These are phyloP conservation scores for Pseudonitzschia multistriata DNA, from an alignment of 108 stramenopile species.

Conservation along the genomic window DNA sequence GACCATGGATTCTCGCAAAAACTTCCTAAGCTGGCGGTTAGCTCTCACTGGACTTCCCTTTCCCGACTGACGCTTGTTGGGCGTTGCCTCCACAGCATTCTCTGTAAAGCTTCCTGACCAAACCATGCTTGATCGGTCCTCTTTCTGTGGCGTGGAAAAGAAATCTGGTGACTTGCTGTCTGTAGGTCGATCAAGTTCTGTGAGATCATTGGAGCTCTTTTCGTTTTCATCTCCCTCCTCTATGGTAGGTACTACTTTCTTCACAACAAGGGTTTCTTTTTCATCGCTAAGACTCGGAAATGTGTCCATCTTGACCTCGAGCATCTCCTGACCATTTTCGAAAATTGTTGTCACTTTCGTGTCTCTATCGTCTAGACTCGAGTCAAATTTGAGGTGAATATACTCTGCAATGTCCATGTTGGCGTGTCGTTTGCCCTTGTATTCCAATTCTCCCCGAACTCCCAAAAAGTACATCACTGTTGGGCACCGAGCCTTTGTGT, in stretches of 20 bases:
- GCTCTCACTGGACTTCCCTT: constrained; percentile 32
- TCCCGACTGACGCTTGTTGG: not conserved
- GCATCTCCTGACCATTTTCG: constrained; percentile 17
- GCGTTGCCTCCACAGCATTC: constrained; percentile 1
- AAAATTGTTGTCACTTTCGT: not conserved
- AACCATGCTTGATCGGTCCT: constrained; percentile 6
- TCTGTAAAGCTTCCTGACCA: constrained; percentile 33
- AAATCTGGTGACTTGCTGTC: not conserved
- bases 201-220: not conserved
- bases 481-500: constrained; percentile 95
- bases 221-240: not conserved
- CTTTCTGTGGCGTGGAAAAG: not conserved
- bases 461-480: constrained; percentile 92
- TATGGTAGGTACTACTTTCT: not conserved
- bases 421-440: constrained; percentile 39
- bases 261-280: constrained; percentile 8
- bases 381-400: constrained; percentile 84
- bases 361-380: constrained; percentile 1
- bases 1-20: constrained; percentile 52
- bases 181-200: not conserved
- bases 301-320: not conserved
- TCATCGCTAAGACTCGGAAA: constrained; percentile 3
- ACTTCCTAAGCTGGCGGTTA: constrained; percentile 39
- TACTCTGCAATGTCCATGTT: constrained; percentile 94
- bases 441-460: constrained; percentile 61